These are phyloP conservation scores for Berkeleyomyces rouxiae DNA, from an alignment of 2,329 filamentous ascomycete species.

Conservation along the genomic window DNA sequence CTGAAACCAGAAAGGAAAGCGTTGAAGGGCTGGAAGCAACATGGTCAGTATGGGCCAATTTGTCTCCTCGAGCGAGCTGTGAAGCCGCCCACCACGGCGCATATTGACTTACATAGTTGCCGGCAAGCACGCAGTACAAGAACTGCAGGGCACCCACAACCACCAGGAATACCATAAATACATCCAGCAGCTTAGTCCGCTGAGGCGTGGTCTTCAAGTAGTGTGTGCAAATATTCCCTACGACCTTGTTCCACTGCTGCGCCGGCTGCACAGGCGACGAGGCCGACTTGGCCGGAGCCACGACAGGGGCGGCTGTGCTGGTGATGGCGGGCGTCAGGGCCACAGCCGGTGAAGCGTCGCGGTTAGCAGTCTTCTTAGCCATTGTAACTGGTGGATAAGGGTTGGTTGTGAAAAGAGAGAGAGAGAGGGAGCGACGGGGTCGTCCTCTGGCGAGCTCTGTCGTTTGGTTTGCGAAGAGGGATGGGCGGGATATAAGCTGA, in stretches of 20 bases:
- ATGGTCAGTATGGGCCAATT: not conserved
- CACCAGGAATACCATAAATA: slow-evolving; percentile 77
- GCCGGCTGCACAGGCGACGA: slow-evolving; percentile 15
- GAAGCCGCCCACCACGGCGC: not conserved
- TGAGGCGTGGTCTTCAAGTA: slow-evolving; percentile 73
- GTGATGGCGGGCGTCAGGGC: slow-evolving; percentile 11
- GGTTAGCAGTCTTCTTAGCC: slow-evolving; percentile 12
- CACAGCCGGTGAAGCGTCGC: slow-evolving; percentile 16
- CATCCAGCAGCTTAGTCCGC: slow-evolving; percentile 79
- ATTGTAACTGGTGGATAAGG: slow-evolving; percentile 11
- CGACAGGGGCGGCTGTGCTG: slow-evolving; percentile 12
- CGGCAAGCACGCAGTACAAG: slow-evolving; percentile 74
- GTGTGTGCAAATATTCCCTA: slow-evolving; percentile 54
- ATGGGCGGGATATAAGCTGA: not conserved
- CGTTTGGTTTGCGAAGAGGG: not conserved
- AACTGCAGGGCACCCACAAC: slow-evolving; percentile 83
- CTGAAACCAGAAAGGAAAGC: slow-evolving; percentile 93
- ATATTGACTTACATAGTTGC: slow-evolving; percentile 69
- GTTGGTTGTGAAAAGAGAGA: slow-evolving; percentile 15
- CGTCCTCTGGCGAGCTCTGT: not conserved
- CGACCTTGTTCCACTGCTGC: slow-evolving; percentile 40
- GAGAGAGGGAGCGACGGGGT: slow-evolving; percentile 12
- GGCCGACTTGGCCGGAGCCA: slow-evolving; percentile 14
- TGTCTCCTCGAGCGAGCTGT: slow-evolving; percentile 14
- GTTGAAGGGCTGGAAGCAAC: slow-evolving; percentile 66